Evolutionary conservation across 768 basidiomycete species (phyloP), one percentile per base, ranked within the genome.

Genomic region (Naganishia onofrii): DNA sequence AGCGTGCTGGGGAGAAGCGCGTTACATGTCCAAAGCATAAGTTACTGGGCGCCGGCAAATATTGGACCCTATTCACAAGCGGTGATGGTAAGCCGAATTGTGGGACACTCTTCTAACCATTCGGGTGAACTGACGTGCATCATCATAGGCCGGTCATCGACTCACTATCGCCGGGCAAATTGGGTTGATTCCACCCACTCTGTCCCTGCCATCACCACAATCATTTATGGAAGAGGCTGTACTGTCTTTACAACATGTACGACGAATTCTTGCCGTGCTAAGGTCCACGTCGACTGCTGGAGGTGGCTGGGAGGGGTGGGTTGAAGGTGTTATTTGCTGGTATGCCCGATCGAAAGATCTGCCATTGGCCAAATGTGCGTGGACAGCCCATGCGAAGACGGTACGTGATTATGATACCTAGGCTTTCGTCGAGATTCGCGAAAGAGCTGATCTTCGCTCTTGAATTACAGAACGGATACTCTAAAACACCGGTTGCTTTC

Each of bases 41-140:
- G 95, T 80, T 97, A 98, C 77, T 99, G 96, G 96, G 96, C 94
- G 31, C 93, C 96, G 15, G 96, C 96, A 12, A 99, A 98, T 79
- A 98, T 99, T 67, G 96, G 96, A 0, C 96, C 96, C 4, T 99
- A 99, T 80, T 96, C 93, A 4, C 96, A 99, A 81, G 90, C 92
- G 1, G 86, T 97, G 73, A 84, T 85, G 64, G 95, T 94, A 66
- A 75, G 87, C 82, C 42, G 13, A 51, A 17, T 51, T 23, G 12
- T 23, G 57, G 66, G 23, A 26, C 34, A 26, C n/a, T 15, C 36
- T 34, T 48, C 38, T 56, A 31, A 10, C 55, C 46, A 28, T 55
- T 17, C 60, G 31, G 28, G 34, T 23, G 46, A 10, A 23, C 38
- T 31, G 8, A 44, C 21, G 7, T 36, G 7, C 67, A 52, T 57